Base-by-base conservation (phyloP, 352 stramenopile genomes). In the Phytopythium helicoides region DNA sequence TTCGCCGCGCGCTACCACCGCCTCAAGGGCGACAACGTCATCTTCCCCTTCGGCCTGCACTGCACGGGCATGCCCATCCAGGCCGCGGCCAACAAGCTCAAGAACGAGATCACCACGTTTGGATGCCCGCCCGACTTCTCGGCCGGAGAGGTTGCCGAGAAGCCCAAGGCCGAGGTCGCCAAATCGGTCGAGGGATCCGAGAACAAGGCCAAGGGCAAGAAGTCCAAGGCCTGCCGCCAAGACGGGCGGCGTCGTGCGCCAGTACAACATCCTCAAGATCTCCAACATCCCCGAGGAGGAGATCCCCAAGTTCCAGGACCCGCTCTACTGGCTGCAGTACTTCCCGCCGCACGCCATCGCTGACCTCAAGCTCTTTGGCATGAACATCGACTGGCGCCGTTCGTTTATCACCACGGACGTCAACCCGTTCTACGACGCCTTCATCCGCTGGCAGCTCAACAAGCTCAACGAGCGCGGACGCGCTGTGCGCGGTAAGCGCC, bases 21-120 rank as follows among this genome's bases (percentile, higher is more conserved):
- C 39, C 87, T 99, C 47, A 95, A 98, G 75, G 98, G 97, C 40
- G 97, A 99, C 68, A 99, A 99, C 79, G 96, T 98, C 34, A 72
- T 99, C 44, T 99, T 99, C 68, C 97, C 97, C 42, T 99, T 99
- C 81, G 96, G 82, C 8, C 98, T 99, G 61, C 98, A 99, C 80
- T 99, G 97, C 81, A 99, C 98, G 18, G 98, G 98, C 52, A 99
- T 99, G 97, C 98, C 98, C 21, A 99, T 99, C 76, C 97, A 99
- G 81, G 95, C 92, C 3, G 97, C 97, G 12, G 98, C 98, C 19
- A 99, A 99, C 81, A 99, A 99, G 80, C 86, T 99, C 50, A 99
- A 98, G 81, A 79, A 80, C 21, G 98, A 99, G 82, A 93, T 99
- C 45, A 86, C 92, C 56, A 63, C 73, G 35, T 99, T 86, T 66